Evolutionary conservation across 495 filamentous ascomycete genomes (phyloP), one percentile per base, ranked within the genome.

Genomic region (Cryomyces antarcticus): DNA sequence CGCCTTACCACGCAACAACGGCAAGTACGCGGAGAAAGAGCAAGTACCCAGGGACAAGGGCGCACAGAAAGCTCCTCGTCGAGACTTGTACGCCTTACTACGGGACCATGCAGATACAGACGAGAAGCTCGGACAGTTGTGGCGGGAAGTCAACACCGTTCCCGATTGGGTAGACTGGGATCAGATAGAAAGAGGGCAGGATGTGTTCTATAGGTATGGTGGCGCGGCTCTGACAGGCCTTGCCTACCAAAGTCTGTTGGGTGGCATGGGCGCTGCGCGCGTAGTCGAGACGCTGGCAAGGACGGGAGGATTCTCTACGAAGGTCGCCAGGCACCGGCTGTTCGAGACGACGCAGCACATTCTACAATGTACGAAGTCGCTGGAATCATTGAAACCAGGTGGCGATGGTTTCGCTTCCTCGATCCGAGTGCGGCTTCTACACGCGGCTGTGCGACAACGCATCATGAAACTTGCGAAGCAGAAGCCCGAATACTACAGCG

Each of bases 91-190:
- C 54, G 59, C 53, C 1, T 53, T 83, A 12, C 59, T 87, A 12
- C 58, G 62, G 42, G 63, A 75, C 7, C 66, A 85, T 57, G 64
- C 64, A 5, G 49, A 59, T 7, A 57, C 64, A 5, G 70, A 86
- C 53, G 61, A 67, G 5, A 70, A 67, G 41, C 62, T 86, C 30
- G 49, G 59, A 6, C 51, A 67, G 30, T 54, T 92, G 5, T 86
- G 82, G 82, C 54, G 47, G 0, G 67, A 88, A 52, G 62, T 82
- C 40, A 78, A 75, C 49, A 76, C 70, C 1, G 57, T 85, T 13
- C 84, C 82, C 0, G 59, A 66, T 10, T 92, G 82, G 82, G 83
- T 92, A 1, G 74, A 85, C 56, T 89, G 80, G 81, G 66, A 69
- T 7, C 80, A 85, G 53, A 78, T 93, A 48, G 60, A 68, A 47